phyloP scores from a whole-genome alignment of 192 early-diverging fungal genomes.

The Rhizophagus sp. region DNA sequence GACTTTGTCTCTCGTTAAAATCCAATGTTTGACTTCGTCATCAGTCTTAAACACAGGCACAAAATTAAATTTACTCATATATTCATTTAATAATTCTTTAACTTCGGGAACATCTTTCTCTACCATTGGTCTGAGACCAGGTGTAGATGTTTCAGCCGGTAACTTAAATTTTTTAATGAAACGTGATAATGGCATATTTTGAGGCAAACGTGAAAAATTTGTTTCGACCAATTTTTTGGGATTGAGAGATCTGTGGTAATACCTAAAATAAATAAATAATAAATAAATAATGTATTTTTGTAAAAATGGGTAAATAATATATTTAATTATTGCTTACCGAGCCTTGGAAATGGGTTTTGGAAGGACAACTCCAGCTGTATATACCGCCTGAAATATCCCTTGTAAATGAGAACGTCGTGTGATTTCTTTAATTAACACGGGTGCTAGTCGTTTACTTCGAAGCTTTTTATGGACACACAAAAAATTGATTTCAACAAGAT shows the following conservation, averaged over 20 bases:
- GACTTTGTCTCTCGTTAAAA: conserved; percentile 80
- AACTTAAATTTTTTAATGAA: conserved; percentile 74
- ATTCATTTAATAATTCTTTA: conserved; percentile 72
- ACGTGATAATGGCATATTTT: conserved; percentile 70
- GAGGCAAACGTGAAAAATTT: conserved; percentile 83
- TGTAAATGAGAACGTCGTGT: conserved; percentile 89
- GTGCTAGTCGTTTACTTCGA: conserved; percentile 90
- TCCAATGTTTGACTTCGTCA: conserved; percentile 90
- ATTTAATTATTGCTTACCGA: conserved; percentile 37
- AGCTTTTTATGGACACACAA: conserved; percentile 96
- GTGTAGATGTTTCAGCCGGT: conserved; percentile 55
- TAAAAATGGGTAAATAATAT: neutral
- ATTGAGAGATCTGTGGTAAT: conserved; percentile 94
- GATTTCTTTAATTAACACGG: conserved; percentile 96
- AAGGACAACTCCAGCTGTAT: conserved; percentile 89
- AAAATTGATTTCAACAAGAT: conserved; percentile 97
- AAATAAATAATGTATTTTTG: neutral
- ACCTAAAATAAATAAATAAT: conserved; percentile 46
- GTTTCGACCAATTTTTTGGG: conserved; percentile 93
- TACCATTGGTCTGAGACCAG: conserved; percentile 81
- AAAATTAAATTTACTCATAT: conserved; percentile 66
- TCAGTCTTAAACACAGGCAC: conserved; percentile 72
- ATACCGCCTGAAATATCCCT: conserved; percentile 97
- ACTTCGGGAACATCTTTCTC: conserved; percentile 76
- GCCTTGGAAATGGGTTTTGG: conserved; percentile 87